These are phyloP conservation scores for Tetrahymena elliotti DNA, from an alignment of 73 alveolate species.

Conservation along the genomic window DNA sequence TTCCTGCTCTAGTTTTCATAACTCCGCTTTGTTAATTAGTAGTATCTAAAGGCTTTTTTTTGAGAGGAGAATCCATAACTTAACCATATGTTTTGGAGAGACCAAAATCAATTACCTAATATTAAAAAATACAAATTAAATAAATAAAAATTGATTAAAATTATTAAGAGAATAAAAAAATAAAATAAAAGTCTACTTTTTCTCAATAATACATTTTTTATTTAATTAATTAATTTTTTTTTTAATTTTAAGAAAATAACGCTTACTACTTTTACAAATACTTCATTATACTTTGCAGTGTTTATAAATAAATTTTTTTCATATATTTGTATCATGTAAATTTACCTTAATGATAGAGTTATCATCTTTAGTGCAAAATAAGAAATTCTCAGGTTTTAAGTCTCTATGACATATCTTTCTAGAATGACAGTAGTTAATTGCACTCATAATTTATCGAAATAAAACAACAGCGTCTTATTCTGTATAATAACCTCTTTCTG, in stretches of 20 bases:
- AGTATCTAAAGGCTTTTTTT: neutral
- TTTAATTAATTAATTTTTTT: no score
- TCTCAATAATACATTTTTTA: no score
- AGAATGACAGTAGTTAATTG: slow-evolving; percentile 56
- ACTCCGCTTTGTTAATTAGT: neutral
- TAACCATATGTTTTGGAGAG: neutral
- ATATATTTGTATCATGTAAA: no score
- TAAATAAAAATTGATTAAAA: neutral
- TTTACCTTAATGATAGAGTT: slow-evolving; percentile 49
- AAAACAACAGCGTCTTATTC: slow-evolving; percentile 49
- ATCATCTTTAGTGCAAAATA: slow-evolving; percentile 50
- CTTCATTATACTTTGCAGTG: no score
- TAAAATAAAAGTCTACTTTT: no score
- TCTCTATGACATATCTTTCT: slow-evolving; percentile 60
- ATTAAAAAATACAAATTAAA: neutral
- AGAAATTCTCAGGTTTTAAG: slow-evolving; percentile 66
- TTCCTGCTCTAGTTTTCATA: neutral
- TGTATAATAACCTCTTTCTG: slow-evolving; percentile 38
- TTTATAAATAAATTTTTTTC: no score
- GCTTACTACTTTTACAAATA: no score
- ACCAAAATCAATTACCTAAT: neutral
- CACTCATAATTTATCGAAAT: slow-evolving; percentile 48
- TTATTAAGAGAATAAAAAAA: neutral
- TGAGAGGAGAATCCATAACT: neutral
- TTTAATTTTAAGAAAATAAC: no score